Percentiles rank a stretch among this genome's conserved stretches.
phyloP scores from a whole-genome alignment of 768 basidiomycete genomes.

The Xerocomus spinulosus region DNA sequence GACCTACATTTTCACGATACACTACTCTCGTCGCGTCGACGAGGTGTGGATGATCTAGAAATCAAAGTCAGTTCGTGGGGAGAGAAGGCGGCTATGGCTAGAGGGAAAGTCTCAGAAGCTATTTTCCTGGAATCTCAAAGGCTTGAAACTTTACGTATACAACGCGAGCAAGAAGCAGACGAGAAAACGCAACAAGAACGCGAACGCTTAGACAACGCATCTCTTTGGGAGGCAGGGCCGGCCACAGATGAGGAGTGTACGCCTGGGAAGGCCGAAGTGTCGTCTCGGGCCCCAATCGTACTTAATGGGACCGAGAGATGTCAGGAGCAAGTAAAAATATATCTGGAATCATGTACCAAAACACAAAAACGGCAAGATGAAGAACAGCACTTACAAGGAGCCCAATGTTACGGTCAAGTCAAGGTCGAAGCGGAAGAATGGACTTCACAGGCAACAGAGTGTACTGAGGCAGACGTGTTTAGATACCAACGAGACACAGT shows the following conservation, averaged over 20 bases:
- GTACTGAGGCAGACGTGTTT: constrained; percentile 2
- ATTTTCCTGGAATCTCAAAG: constrained; percentile 39
- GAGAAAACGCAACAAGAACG: constrained; percentile 18
- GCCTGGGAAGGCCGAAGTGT: background rate
- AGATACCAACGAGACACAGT: background rate
- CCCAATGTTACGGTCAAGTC: background rate
- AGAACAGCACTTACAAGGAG: constrained; percentile 3
- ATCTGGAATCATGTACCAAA: background rate
- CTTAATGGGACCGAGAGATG: constrained; percentile 28
- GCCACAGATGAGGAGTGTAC: constrained; percentile 22
- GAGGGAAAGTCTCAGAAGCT: constrained; percentile 37
- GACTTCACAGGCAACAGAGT: background rate
- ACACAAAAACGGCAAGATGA: background rate
- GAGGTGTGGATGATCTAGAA: constrained; percentile 50
- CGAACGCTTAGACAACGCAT: constrained; percentile 32
- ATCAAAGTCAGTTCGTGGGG: constrained; percentile 45
- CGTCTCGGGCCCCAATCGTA: constrained; percentile 13
- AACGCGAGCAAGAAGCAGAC: constrained; percentile 25
- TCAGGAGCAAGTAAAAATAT: constrained; percentile 12
- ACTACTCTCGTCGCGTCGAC: constrained; percentile 45
- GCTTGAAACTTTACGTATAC: constrained; percentile 36
- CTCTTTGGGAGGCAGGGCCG: constrained; percentile 33
- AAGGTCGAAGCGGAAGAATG: constrained; percentile 2
- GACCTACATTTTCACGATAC: constrained; percentile 45
- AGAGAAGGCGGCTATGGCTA: constrained; percentile 31